Base-by-base conservation (phyloP, 2,329 filamentous ascomycete species). In the Teratosphaeria pseudoeucalypti region DNA sequence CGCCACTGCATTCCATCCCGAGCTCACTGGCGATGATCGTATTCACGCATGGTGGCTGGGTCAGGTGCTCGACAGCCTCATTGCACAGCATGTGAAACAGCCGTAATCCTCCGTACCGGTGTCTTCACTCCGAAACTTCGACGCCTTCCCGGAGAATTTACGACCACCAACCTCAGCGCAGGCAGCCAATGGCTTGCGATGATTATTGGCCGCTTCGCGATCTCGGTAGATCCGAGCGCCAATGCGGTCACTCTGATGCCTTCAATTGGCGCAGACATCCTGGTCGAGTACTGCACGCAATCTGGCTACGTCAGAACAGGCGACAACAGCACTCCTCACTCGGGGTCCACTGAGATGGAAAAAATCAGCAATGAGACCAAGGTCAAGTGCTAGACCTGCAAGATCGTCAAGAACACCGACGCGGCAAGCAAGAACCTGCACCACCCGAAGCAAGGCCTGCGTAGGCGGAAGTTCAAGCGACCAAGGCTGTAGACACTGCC, bases 41-140 rank as follows among this genome's bases (percentile, higher is more conserved):
- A 95, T 97, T 69, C 94, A 99, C 74, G 81, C 84, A 4, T 97
- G 94, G 94, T 99, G 94, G 94, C 70, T 99, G 71, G 77, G 81
- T 66, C 84, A 92, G 74, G 88, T 90, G 5, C 52, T 72, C 6
- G 56, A 52, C 19, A 49, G 43, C 16, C 2, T 23, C n/a, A 10
- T 11, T 49, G 23, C 32, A 43, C 56, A 23, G 55, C 55, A 14
- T 19, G 10, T 37, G 14, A 32, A 32, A 5, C 6, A 34, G 9
- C 27, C 3, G 53, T 49, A 7, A 49, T 6, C 43, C 23, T 23
- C 19, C 6, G 43, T 54, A 11, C 32, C 16, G 26, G 26, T 11
- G 27, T 54, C 53, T 54, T 54, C 53, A 54, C 53, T 34, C 6
- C 53, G 32, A 37, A 23, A 19, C 53, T 23, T 54, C 53, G 53